Percentiles rank a stretch among this genome's conserved stretches.
phyloP scores from a whole-genome alignment of 805 yeast species.

The Candida anglica region DNA sequence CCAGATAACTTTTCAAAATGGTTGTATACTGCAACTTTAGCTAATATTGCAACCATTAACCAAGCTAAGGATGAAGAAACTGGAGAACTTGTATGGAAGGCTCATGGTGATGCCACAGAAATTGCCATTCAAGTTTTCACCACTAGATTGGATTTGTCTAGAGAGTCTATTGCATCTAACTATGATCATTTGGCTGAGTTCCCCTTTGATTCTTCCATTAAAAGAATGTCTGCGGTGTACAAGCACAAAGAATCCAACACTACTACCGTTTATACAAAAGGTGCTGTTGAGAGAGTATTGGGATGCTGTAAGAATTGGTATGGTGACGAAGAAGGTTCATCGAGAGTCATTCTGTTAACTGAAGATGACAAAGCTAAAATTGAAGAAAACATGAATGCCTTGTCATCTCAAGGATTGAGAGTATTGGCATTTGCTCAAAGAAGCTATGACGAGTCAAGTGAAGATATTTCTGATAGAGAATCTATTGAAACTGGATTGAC shows the following conservation, averaged over 20 bases:
- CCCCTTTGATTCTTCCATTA: constrained; percentile 30
- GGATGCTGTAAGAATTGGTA: constrained; percentile 21
- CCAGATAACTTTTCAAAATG: constrained; percentile 40
- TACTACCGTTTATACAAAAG: constrained; percentile 19
- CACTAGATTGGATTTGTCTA: constrained; percentile 16
- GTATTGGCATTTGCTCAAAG: constrained; percentile 30
- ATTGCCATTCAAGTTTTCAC: constrained; percentile 31
- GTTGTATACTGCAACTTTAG: constrained; percentile 67
- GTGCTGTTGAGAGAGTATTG: constrained; percentile 30
- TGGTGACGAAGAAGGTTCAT: constrained; percentile 5
- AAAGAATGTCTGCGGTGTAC: constrained; percentile 28
- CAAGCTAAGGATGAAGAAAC: constrained; percentile 40
- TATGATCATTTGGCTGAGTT: constrained; percentile 22
- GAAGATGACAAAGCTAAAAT: constrained; percentile 14
- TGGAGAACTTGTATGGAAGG: constrained; percentile 55
- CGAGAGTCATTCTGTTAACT: constrained; percentile 10
- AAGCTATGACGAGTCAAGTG: constrained; percentile 10
- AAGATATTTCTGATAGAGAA: constrained; percentile 13
- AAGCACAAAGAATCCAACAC: constrained; percentile 3
- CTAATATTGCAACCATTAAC: constrained; percentile 71
- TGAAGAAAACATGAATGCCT: constrained; percentile 22
- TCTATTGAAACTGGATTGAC: constrained; percentile 17
- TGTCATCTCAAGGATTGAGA: constrained; percentile 26
- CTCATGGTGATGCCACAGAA: constrained; percentile 45
- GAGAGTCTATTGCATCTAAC: constrained; percentile 12